phyloP scores from a whole-genome alignment of 2,329 filamentous ascomycete species.

The Colletotrichum sp. region DNA sequence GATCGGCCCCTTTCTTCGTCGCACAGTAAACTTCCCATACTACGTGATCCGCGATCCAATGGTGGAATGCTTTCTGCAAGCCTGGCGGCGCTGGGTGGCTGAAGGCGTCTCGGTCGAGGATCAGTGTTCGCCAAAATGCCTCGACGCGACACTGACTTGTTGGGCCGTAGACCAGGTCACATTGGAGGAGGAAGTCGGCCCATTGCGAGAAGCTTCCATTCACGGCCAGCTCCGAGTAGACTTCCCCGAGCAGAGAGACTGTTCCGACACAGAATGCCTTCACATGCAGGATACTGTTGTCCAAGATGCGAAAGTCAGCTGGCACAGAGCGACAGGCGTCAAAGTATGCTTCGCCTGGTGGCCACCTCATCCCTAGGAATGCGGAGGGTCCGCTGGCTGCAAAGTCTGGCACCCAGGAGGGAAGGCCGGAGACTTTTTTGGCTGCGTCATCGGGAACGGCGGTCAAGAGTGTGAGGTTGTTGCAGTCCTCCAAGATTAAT shows the following conservation, averaged over 20 bases:
- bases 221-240: conserved; percentile 8
- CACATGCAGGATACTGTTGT: neutral
- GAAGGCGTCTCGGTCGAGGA: conserved; percentile 25
- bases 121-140: conserved; percentile 30
- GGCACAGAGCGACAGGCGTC: neutral
- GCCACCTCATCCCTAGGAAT: conserved; percentile 3
- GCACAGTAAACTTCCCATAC: conserved; percentile 5
- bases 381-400: neutral
- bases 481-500: conserved; percentile 14
- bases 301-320: neutral
- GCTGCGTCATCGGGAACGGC: conserved; percentile 25
- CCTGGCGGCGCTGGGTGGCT: neutral
- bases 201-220: conserved; percentile 12
- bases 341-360: neutral
- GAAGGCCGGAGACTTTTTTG: conserved; percentile 5
- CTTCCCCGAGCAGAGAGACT: neutral
- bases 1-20: neutral
- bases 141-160: conserved; percentile 28
- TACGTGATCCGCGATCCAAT: conserved; percentile 7
- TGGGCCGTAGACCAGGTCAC: conserved; percentile 21
- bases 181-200: conserved; percentile 21
- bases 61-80: neutral
- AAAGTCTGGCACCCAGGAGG: conserved; percentile 28
- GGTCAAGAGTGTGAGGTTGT: conserved; percentile 20
- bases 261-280: conserved; percentile 1